Base-by-base conservation (phyloP, 805 yeast species). In the Kurtzmaniella cleridarum region DNA sequence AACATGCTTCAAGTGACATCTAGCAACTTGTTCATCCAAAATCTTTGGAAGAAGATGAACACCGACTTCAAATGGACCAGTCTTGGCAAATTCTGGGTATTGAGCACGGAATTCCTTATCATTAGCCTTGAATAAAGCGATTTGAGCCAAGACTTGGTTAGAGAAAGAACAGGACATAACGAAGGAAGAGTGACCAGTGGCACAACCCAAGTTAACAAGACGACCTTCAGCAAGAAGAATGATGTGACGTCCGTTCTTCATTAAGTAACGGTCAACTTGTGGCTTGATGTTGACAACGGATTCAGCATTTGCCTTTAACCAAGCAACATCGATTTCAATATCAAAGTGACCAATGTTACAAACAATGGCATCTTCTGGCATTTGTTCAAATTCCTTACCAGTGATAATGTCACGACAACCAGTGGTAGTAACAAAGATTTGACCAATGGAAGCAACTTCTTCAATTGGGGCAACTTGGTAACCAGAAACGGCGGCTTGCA, bases 81-180 rank as follows among this genome's bases (percentile, higher is more conserved):
- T 78, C 77, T 85, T 86, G 66, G 86, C 77, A 69, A 93, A 91
- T 78, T 91, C 98, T 49, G 87, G 83, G 72, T 70, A 83, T 66
- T 81, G 68, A 49, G 76, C 57, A 72, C 85, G 84, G 87, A 93
- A 91, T 48, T 63, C 79, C 45, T 66, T 72, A 74, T 91, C 89
- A 49, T 82, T 61, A 59, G 95, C 81, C 71, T 89, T 91, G 95
- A 76, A 91, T 66, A 90, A 76, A 59, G 97, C 98, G 62, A 90
- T 91, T 78, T 91, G 98, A 57, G 98, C 98, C 66, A 91, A 79
- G 50, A 91, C 98, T 78, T 91, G 98, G 86, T 91, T 91, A 59
- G 97, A 87, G 95, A 91, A 91, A 41, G 98, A 93, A 76, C 98
- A 93, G 48, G 97, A 89, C 98, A 91, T 91, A 63, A 91, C 98